Evolutionary conservation across 208 protist species (phyloP).

Genomic region (Porcisia deanei): DNA sequence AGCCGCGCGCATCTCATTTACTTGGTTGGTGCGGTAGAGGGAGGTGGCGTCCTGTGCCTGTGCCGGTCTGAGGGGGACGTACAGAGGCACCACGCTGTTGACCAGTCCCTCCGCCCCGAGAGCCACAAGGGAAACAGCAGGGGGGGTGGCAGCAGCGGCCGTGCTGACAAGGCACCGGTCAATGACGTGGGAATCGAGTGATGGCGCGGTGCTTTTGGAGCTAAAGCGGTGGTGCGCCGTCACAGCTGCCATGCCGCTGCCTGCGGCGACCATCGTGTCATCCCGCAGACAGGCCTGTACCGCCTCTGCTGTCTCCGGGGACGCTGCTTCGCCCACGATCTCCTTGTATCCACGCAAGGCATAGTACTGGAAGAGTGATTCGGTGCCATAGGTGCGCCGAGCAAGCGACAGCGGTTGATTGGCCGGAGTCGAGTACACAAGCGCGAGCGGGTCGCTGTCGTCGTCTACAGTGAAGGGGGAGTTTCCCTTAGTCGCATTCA

Average conservation of each 20-base stretch:
- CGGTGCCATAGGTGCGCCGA: slow-evolving; percentile 15
- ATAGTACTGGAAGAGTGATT: slow-evolving; percentile 60
- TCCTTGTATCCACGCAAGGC: slow-evolving; percentile 52
- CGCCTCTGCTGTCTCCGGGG: slow-evolving; percentile 17
- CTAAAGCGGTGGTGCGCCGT: background rate
- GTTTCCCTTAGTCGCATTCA: background rate
- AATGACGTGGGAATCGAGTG: background rate
- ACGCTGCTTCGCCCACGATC: slow-evolving; percentile 18
- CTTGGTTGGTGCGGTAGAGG: slow-evolving; percentile 17
- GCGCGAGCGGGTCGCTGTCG: slow-evolving; percentile 15
- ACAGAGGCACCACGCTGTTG: slow-evolving; percentile 5
- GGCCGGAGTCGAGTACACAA: slow-evolving; percentile 21
- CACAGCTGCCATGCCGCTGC: background rate
- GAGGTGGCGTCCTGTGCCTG: slow-evolving; percentile 20
- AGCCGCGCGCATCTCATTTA: slow-evolving; percentile 12
- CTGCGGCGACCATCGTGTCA: background rate
- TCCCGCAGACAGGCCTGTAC: slow-evolving; percentile 17
- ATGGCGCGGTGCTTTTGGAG: background rate
- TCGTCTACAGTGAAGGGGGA: slow-evolving; percentile 12
- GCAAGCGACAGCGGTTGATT: slow-evolving; percentile 22
- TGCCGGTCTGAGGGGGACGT: slow-evolving; percentile 17
- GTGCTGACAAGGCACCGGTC: slow-evolving; percentile 8
- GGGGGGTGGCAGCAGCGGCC: background rate
- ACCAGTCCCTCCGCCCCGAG: background rate
- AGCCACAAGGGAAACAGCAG: background rate